Evolutionary conservation across 768 basidiomycete genomes (phyloP), one percentile per base, ranked within the genome.

Genomic region (Strobilomyces dryophilus): DNA sequence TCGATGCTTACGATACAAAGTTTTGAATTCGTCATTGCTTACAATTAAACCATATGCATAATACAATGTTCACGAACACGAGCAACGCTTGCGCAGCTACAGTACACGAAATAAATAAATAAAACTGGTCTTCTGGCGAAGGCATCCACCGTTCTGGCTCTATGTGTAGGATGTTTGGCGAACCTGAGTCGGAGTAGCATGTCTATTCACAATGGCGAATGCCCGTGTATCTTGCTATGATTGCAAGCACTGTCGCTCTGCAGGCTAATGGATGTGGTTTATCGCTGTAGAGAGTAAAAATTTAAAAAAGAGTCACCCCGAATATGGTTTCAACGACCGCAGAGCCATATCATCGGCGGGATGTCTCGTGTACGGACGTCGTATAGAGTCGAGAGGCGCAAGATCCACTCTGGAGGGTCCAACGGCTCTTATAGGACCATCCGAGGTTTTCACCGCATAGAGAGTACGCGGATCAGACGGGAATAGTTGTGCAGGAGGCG

Each of bases 311-410:
- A 68, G 67, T 69, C 70, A 71, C 66, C 65, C 70, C 34, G 70
- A 63, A 45, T 68, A 70, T 45, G 72, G 68, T 36, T 69, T 66
- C 42, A 83, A 70, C 48, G 78, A 65, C 36, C 85, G 74, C 60
- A 89, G 64, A 36, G 79, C 76, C 54, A 75, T 76, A 58, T 88
- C 87, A 65, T 89, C 87, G 27, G 74, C 60, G 24, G 81, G 82
- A 51, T 83, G 76, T 52, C 87, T 77, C 45, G 77, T 74, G 51
- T 84, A 87, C 8, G 80, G 77, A 57, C 81, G 80, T 40, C 82
- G 76, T 42, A 86, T 71, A 18, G 78, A 70, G 49, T 78, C 71
- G 45, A 89, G 73, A 14, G 86, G 84, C 8, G 80, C 82, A 15
- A 88, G 75, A 53, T 76, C 76, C 34, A 74, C 68, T 32, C 70